phyloP scores from a whole-genome alignment of 2,329 filamentous ascomycete species.

The Zalaria obscura region DNA sequence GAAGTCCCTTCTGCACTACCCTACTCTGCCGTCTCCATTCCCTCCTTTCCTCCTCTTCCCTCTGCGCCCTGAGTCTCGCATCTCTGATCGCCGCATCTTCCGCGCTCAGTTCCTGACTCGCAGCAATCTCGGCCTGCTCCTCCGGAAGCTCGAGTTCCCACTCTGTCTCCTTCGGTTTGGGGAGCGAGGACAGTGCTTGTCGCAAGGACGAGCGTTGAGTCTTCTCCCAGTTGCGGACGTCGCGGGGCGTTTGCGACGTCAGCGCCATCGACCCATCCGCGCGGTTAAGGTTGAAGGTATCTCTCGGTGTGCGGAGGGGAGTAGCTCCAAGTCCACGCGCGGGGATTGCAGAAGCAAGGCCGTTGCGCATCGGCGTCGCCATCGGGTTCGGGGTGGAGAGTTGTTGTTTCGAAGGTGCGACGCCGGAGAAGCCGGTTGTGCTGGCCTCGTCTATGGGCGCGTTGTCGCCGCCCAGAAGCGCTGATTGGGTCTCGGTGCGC shows the following conservation, averaged over 20 bases:
- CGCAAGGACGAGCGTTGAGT: conserved; percentile 55
- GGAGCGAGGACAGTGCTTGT: conserved; percentile 63
- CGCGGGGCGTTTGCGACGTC: conserved; percentile 60
- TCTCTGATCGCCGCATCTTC: conserved; percentile 65
- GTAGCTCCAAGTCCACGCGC: conserved; percentile 56
- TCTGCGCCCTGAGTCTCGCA: conserved; percentile 45
- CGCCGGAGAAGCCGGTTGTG: conserved; percentile 80
- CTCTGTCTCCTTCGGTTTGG: conserved; percentile 83
- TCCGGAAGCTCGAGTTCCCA: conserved; percentile 91
- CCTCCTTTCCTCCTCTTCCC: conserved; percentile 48
- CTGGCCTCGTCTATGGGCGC: conserved; percentile 69
- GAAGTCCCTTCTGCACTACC: conserved; percentile 75
- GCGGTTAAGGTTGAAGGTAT: conserved; percentile 72
- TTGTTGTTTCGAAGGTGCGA: conserved; percentile 63
- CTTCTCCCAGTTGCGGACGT: conserved; percentile 57
- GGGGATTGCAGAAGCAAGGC: conserved; percentile 46
- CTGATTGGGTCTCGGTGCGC: conserved; percentile 86
- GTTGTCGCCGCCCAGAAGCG: conserved; percentile 84
- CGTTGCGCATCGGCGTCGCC: conserved; percentile 65
- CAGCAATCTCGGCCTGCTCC: conserved; percentile 50
- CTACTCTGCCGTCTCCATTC: conserved; percentile 78
- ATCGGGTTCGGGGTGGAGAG: conserved; percentile 91
- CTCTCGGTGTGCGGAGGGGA: conserved; percentile 74
- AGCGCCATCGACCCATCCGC: conserved; percentile 52
- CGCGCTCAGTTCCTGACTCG: conserved; percentile 38